These are phyloP conservation scores for Hypoxylon subgilvum DNA, from an alignment of 495 filamentous ascomycete species.

Conservation along the genomic window DNA sequence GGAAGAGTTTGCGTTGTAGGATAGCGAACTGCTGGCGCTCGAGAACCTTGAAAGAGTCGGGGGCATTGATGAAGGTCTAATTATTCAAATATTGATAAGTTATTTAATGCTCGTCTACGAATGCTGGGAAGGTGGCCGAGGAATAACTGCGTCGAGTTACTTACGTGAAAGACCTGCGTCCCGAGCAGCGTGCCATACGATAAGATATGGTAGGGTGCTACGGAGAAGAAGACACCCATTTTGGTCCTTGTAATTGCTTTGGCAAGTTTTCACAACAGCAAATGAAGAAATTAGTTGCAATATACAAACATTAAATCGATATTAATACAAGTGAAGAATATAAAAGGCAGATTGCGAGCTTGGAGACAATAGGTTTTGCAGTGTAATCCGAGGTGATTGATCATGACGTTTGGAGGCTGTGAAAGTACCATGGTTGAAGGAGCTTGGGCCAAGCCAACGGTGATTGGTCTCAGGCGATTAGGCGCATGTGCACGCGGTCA, in stretches of 20 bases:
- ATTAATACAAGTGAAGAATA: not conserved
- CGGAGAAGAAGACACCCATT: slow-evolving; percentile 56
- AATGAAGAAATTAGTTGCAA: not conserved
- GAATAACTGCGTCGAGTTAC: not conserved
- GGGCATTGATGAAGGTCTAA: slow-evolving; percentile 79
- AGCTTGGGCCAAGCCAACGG: slow-evolving; percentile 21
- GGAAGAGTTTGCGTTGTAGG: slow-evolving; percentile 80
- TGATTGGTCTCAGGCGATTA: slow-evolving; percentile 33
- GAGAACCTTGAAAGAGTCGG: slow-evolving; percentile 74
- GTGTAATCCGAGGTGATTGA: not conserved
- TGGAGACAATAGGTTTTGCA: slow-evolving; percentile 4
- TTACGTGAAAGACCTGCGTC: slow-evolving; percentile 78
- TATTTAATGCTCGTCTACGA: not conserved
- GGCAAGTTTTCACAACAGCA: too few relatives aligned
- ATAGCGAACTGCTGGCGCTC: slow-evolving; percentile 78
- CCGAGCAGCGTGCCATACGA: slow-evolving; percentile 84
- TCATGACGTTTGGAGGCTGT: slow-evolving; percentile 11
- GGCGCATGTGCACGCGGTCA: slow-evolving; percentile 43
- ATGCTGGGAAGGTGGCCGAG: not conserved
- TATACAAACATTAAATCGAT: not conserved
- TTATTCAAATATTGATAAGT: not conserved
- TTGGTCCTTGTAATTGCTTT: too few relatives aligned
- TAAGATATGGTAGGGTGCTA: slow-evolving; percentile 77
- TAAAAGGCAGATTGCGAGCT: not conserved
- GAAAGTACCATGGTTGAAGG: slow-evolving; percentile 8